Conservation (phyloP, 129 eudicot genomes). For the Flaveria sonorensis region DNA sequence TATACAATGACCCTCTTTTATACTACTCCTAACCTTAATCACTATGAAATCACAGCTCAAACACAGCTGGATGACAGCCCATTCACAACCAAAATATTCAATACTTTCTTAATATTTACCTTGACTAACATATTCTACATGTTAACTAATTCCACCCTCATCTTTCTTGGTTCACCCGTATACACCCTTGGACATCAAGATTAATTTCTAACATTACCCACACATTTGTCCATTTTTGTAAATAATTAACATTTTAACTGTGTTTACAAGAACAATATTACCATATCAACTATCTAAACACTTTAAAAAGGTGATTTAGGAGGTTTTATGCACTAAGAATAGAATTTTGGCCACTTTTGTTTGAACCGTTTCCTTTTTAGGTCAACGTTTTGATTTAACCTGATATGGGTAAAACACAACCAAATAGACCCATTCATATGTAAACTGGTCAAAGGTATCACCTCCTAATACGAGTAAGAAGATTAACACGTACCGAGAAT, state of each 20-base stretch:
- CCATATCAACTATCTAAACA: not conserved
- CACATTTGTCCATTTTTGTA: not conserved
- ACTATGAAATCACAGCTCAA: too few species aligned
- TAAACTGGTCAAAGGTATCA: not conserved
- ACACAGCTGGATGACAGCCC: too few species aligned
- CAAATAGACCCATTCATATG: not conserved
- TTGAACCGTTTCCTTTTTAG: not conserved
- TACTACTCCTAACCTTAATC: too few species aligned
- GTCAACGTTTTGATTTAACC: not conserved
- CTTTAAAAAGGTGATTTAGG: not conserved
- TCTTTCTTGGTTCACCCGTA: too few species aligned
- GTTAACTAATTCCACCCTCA: too few species aligned
- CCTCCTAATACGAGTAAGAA: not conserved
- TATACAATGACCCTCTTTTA: too few species aligned
- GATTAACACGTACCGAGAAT: constrained; percentile 58
- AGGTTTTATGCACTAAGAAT: not conserved
- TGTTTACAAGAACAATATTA: not conserved
- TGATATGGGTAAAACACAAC: not conserved
- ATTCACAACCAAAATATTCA: too few species aligned
- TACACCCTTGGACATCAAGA: too few species aligned
- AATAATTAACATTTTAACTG: not conserved
- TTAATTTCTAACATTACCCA: too few species aligned
- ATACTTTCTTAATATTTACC: too few species aligned
- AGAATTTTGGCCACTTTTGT: not conserved
- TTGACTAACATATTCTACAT: too few species aligned